Base-by-base conservation (phyloP, 345 rosid genomes). In the Hibiscus tridactylites region DNA sequence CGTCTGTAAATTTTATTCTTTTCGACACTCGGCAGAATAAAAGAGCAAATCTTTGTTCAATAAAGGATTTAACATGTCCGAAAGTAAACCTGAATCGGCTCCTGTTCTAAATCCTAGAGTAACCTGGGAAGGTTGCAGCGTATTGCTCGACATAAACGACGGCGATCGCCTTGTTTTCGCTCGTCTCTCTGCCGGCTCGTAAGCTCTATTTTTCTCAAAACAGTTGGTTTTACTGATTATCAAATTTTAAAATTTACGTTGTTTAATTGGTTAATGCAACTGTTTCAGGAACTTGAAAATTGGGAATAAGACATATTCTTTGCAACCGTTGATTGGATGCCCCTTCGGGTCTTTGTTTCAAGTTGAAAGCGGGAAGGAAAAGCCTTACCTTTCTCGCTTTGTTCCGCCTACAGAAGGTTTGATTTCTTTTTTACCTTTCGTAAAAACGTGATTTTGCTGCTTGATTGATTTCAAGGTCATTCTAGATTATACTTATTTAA, bases 161-260 rank as follows among this genome's bases (percentile, higher is more conserved):
- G 97, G 99, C 37, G 99, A 92, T 73, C 97, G 97, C 58, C 81
- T 95, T 65, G 97, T 95, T 74, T 95, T 95, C 68, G 90, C 96
- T 54, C 90, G 99, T 62, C 91, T 92, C 74, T 85, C 97, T 0
- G 64, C 90, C 65, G 90, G 84, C 84, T 84, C 96, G 97, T 92
- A 71, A 79, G 93, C 80, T 42, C 21, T 31, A 62, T 56, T 5
- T 50, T 16, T 56, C 37, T 39, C 13, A 68, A 15, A 44, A 44
- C 31, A 65, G 5, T 9, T 16, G 11, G 0, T 16, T 46, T 46
- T 71, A 9, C 21, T 4, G 63, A 42, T 37, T 13, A 13, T 17
- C 19, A 3, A 15, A 5, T 1, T 15, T 49, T 47, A 8, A 16
- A 7, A 0, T 60, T 57, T 60, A 1, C 35, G 39, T 15, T 28